These are phyloP conservation scores for Penicillium nordicum DNA, from an alignment of 2,329 filamentous ascomycete genomes.

Conservation along the genomic window DNA sequence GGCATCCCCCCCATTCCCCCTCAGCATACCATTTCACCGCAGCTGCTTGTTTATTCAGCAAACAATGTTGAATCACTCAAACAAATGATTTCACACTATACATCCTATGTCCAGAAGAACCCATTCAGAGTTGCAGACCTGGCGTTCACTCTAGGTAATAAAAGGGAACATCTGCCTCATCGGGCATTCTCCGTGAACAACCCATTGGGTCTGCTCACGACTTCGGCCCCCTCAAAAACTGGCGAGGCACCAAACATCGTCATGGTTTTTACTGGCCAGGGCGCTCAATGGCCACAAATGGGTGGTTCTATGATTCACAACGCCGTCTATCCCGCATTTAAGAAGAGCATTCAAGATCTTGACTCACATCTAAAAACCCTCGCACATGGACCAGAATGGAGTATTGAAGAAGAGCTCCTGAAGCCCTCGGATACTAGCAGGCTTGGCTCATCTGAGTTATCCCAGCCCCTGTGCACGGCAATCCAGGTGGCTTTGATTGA, in stretches of 20 bases:
- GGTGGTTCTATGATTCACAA: conserved; percentile 7
- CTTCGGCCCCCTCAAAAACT: neutral
- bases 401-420: conserved; percentile 10
- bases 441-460: neutral
- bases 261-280: conserved; percentile 23
- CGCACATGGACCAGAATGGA: conserved; percentile 10
- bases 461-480: conserved; percentile 19
- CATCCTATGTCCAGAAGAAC: neutral
- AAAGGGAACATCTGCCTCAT: conserved; percentile 7
- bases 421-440: neutral
- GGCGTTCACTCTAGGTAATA: conserved; percentile 7
- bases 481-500: conserved; percentile 19
- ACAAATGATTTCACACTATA: neutral
- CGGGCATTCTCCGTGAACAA: neutral
- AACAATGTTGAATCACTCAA: neutral
- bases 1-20: neutral
- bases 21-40: neutral
- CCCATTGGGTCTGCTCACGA: neutral
- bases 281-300: conserved; percentile 25
- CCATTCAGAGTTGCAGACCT: conserved; percentile 1
- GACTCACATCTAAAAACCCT: neutral
- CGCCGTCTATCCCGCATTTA: neutral
- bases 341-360: neutral
- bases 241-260: neutral
- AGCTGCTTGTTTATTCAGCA: conserved; percentile 8